Conservation (phyloP, 2,329 filamentous ascomycete genomes). For the Sporothrix brasiliensis region DNA sequence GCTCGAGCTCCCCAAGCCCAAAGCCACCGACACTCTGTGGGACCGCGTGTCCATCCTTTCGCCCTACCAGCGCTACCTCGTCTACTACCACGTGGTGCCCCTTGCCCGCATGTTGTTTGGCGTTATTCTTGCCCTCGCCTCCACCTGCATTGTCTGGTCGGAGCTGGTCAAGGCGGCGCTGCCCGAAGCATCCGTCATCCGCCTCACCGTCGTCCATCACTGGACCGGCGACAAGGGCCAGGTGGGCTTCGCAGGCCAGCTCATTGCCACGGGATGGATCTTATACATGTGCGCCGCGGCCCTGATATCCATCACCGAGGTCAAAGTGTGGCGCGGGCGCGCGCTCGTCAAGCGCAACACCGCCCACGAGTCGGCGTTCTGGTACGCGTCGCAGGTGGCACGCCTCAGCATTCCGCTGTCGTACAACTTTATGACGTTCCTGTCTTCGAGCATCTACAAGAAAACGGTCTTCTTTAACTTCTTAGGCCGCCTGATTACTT, state of each 20-base stretch:
- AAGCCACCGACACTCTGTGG: constrained; percentile 58
- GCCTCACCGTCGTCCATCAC: constrained; percentile 72
- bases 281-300: constrained; percentile 95
- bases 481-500: constrained; percentile 77
- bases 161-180: constrained; percentile 85
- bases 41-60: constrained; percentile 66
- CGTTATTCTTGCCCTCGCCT: constrained; percentile 71
- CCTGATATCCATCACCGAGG: constrained; percentile 82
- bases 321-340: constrained; percentile 96
- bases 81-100: constrained; percentile 75
- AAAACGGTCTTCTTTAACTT: constrained; percentile 87
- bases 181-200: constrained; percentile 72
- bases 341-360: constrained; percentile 89
- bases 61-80: constrained; percentile 78
- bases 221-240: constrained; percentile 70
- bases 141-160: constrained; percentile 85
- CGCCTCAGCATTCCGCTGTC: constrained; percentile 88
- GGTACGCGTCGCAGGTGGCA: constrained; percentile 92
- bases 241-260: constrained; percentile 83
- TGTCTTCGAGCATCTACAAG: constrained; percentile 70
- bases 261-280: constrained; percentile 84
- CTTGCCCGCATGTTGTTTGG: constrained; percentile 66
- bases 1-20: constrained; percentile 69
- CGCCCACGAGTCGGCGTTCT: constrained; percentile 89
- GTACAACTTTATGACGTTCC: constrained; percentile 95